Conservation (phyloP, 768 basidiomycete genomes). For the Hemileccinum impolitum region DNA sequence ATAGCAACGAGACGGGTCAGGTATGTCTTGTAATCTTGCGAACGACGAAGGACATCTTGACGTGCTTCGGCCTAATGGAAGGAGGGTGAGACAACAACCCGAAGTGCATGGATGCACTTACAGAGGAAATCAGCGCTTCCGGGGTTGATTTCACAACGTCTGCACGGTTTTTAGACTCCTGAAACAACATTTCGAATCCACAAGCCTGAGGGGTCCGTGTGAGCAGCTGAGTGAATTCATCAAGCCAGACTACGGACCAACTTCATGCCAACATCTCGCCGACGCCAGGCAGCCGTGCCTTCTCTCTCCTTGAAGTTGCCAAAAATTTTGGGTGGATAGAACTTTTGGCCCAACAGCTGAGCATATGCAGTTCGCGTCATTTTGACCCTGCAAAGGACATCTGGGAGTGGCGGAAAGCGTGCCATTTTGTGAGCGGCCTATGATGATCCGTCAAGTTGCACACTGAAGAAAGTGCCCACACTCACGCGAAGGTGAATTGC, state of each 20-base stretch:
- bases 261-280: constrained; percentile 91
- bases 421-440: constrained; percentile 88
- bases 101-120: constrained; percentile 28
- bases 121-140: constrained; percentile 45
- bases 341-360: constrained; percentile 87
- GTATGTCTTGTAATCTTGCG: constrained; percentile 68
- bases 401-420: constrained; percentile 76
- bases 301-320: constrained; percentile 66
- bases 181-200: constrained; percentile 96
- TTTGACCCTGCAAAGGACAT: constrained; percentile 56
- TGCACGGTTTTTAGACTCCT: constrained; percentile 68
- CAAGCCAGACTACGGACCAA: constrained; percentile 49
- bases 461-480: constrained; percentile 2
- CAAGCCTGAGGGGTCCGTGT: constrained; percentile 56
- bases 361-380: constrained; percentile 94
- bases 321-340: constrained; percentile 88
- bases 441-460: constrained; percentile 4
- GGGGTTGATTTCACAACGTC: constrained; percentile 34
- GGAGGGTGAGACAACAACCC: neutral
- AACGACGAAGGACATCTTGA: constrained; percentile 64
- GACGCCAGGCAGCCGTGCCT: constrained; percentile 65
- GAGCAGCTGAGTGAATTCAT: neutral
- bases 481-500: constrained; percentile 83
- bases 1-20: constrained; percentile 58
- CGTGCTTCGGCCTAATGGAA: constrained; percentile 52